Evolutionary conservation across 1,284 basidiomycete species (phyloP), one percentile per base, ranked within the genome.

Genomic region (Microstroma glucosiphilum): DNA sequence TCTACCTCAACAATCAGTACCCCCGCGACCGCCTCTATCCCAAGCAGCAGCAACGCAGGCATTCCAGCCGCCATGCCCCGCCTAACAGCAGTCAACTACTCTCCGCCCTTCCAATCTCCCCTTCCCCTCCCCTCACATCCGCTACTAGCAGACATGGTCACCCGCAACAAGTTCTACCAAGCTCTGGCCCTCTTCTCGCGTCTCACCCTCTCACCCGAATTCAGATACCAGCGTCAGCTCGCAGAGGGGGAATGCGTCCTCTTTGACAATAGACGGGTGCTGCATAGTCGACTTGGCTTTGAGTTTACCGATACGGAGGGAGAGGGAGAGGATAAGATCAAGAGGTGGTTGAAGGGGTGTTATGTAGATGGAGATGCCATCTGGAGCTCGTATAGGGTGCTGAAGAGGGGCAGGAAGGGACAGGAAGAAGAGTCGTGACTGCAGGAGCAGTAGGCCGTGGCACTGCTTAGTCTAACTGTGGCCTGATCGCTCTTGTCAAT

Each of bases 71-170:
- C 15, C 9, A 77, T 77, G 75, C 75, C 75, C 11, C 65, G 75
- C 23, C 62, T 77, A 37, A 69, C 64, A 25, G 72, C 74, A 1
- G 84, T 97, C 76, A 96, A 93, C 80, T 97, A 96, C 81, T 89
- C 89, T 3, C 94, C 94, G 0, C 94, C 93, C 0, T 98, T 97
- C 84, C 92, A 96, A 81, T 91, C 89, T 0, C 89, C 89, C 0
- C 57, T 80, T 8, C 72, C 79, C 1, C 66, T 80, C 37, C 11
- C 37, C 54, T 21, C 51, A 6, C 72, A 70, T 25, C 64, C 71
- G 4, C 63, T 67, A 8, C 65, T 62, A 57, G 60, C 63, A 11
- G 51, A 65, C 6, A 46, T 61, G 12, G 60, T 60, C n/a, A 58
- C 69, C 58, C 60, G 69, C 19, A 60, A 61, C 25, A 43, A 53